Evolutionary conservation across 208 protist species (phyloP), one percentile per base, ranked within the genome.

Genomic region (Lotmaria passim): DNA sequence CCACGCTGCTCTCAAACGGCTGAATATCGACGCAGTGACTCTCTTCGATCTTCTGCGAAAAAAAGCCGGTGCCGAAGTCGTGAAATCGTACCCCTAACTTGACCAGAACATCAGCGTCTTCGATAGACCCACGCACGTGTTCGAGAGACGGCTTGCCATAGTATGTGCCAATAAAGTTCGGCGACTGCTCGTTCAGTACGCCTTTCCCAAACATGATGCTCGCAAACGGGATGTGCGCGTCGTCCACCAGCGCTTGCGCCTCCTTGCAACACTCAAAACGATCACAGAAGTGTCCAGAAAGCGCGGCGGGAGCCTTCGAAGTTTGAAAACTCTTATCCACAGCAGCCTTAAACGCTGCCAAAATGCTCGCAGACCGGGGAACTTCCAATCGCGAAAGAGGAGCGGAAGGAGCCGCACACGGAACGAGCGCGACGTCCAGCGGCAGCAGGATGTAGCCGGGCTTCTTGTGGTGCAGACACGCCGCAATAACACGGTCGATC

Each of bases 151-250:
- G 36, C 15, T 68, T 73, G 12, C 72, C 76, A 28, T 74, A 44
- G 79, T 89, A 89, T 44, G 73, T 80, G 66, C 83, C 83, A 6
- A 89, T 71, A 64, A 62, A 89, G 75, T 82, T 85, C 14, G 69
- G 48, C 23, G 80, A 48, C 56, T 83, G 58, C 62, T 89, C 83
- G 11, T 69, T 57, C 26, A 89, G 68, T 12, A 68, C 70, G 24
- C 83, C 73, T 58, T 89, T 89, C 64, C 83, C 79, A 15, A 86
- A 53, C 12, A 60, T 65, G 28, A 69, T 68, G 1, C 67, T 34
- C 3, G 79, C 80, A 31, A 75, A 89, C 1, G 83, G 79, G n/a
- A 89, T 78, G 69, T 72, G 66, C 2, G 73, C 59, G 55, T 78
- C 71, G 50, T 78, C 73, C 4, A 89, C 56, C 44, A 89, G 79